phyloP scores from a whole-genome alignment of 192 early-diverging fungal genomes.

The Rhizophagus sp. region DNA sequence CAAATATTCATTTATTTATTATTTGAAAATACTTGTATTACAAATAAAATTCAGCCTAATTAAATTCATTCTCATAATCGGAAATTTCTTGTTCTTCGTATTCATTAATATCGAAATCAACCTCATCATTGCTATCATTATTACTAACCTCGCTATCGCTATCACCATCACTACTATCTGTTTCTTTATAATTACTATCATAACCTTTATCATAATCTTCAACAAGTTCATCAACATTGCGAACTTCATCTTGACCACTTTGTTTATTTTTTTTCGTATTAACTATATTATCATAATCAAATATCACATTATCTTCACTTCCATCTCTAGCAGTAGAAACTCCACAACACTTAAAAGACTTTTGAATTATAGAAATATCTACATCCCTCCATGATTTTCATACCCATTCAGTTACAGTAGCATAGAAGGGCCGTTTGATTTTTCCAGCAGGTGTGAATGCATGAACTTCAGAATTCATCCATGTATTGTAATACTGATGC shows the following conservation, averaged over 20 bases:
- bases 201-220: too few relatives aligned
- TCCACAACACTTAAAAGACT: too few relatives aligned
- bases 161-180: background rate
- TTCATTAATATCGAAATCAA: too few relatives aligned
- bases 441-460: background rate
- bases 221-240: background rate
- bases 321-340: too few relatives aligned
- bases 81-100: too few relatives aligned
- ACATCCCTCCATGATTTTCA: background rate
- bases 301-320: too few relatives aligned
- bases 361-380: background rate
- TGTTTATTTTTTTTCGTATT: background rate
- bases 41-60: too few relatives aligned
- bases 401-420: background rate
- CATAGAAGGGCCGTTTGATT: background rate
- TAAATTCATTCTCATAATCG: too few relatives aligned
- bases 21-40: too few relatives aligned
- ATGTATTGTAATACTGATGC: background rate
- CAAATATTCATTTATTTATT: too few relatives aligned
- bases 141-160: background rate
- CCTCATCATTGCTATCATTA: too few relatives aligned
- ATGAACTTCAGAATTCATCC: background rate
- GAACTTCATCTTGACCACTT: background rate
- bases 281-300: conserved; percentile 20
- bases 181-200: background rate